Evolutionary conservation across 148 eudicot species (phyloP), one percentile per base, ranked within the genome.

Genomic region (Diospyros lotus): DNA sequence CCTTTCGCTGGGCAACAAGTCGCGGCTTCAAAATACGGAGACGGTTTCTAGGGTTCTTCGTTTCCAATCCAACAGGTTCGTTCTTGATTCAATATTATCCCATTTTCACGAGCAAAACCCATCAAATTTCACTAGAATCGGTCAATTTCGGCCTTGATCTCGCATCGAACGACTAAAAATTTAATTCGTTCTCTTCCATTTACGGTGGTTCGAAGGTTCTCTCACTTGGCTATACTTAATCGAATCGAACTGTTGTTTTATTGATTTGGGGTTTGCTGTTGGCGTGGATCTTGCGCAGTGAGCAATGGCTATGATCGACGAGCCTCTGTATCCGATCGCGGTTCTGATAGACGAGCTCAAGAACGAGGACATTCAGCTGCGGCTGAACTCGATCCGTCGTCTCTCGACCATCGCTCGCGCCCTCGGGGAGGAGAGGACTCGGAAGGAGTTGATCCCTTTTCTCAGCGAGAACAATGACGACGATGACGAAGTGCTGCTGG

Each of bases 321-420:
- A 85, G 76, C 91, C 88, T 41, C 75, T 87, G 81, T 94, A 94
- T 75, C 98, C 98, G 10, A 94, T 94, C 62, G 98, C 98, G 4
- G 89, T 94, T 58, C 84, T 94, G 73, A 94, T 94, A 40, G 98
- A 94, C 68, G 98, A 91, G 85, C 83, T 94, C 46, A 94, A 94
- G 82, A 92, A 94, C 65, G 98, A 94, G 45, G 97, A 94, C 74
- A 90, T 94, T 72, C 97, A 94, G 67, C 85, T 91, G 13, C 75
- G 98, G 15, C 75, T 94, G 81, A 85, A 87, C 68, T 87, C 91
- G 56, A 85, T 87, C 76, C 88, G 91, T 10, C 76, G 82, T 46
- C 80, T 87, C 4, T 85, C 90, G 0, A 85, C 87, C 2, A 87
- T 87, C 58, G 90, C 90, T 44, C 80, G 88, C 14, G 91, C 91